Evolutionary conservation across 1,139 yeast species (phyloP).

Genomic region (Meyerozyma sp.): DNA sequence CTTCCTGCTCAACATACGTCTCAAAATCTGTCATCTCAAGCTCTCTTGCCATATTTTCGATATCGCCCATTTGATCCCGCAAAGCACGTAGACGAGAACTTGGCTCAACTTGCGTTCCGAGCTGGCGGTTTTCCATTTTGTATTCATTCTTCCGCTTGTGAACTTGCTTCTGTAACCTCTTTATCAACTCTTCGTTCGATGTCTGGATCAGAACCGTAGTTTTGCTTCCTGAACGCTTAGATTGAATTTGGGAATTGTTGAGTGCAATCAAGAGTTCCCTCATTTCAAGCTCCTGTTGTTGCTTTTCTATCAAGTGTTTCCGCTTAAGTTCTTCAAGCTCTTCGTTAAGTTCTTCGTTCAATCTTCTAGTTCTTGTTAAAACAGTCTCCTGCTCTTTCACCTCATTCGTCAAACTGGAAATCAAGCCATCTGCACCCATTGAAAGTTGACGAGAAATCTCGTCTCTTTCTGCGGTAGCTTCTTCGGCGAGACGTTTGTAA

Average conservation of each 20-base stretch:
- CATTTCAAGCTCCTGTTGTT: slow-evolving; percentile 82
- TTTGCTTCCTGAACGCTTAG: slow-evolving; percentile 26
- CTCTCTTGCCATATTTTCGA: slow-evolving; percentile 81
- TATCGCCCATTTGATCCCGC: slow-evolving; percentile 79
- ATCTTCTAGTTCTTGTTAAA: slow-evolving; percentile 59
- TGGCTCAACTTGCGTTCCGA: slow-evolving; percentile 66
- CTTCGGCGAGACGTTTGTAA: slow-evolving; percentile 63
- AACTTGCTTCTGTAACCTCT: slow-evolving; percentile 53
- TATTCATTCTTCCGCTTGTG: slow-evolving; percentile 60
- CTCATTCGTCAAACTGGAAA: slow-evolving; percentile 65
- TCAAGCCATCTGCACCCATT: slow-evolving; percentile 80
- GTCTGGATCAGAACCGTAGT: slow-evolving; percentile 35
- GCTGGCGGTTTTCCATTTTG: slow-evolving; percentile 49
- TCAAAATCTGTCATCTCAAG: slow-evolving; percentile 82
- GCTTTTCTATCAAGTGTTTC: slow-evolving; percentile 69
- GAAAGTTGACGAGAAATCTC: slow-evolving; percentile 68
- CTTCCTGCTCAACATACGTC: slow-evolving; percentile 23
- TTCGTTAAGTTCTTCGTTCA: slow-evolving; percentile 55
- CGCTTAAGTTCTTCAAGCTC: slow-evolving; percentile 72
- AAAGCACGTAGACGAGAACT: slow-evolving; percentile 69
- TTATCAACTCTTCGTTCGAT: slow-evolving; percentile 40
- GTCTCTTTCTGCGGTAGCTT: slow-evolving; percentile 82
- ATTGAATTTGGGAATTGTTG: slow-evolving; percentile 31
- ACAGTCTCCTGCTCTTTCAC: slow-evolving; percentile 70
- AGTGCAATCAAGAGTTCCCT: slow-evolving; percentile 76